Evolutionary conservation across 208 protist species (phyloP), one percentile per base, ranked within the genome.

Genomic region (Crithidia expoeki): DNA sequence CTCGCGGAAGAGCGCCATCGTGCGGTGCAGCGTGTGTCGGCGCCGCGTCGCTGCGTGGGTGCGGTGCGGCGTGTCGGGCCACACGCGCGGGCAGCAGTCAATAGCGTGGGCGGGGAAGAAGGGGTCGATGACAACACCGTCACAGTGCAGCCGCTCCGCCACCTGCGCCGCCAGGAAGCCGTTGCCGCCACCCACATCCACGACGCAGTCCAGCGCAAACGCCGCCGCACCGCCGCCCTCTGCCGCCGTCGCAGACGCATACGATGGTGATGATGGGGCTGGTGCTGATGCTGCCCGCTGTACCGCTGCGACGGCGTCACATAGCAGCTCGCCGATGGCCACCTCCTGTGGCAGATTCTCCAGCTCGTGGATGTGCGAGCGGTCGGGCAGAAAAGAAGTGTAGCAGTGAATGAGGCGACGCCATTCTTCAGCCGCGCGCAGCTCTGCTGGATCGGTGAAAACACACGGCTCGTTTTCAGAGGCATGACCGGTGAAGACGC

Each of bases 261-360:
- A n/a, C n/a, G n/a, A n/a, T n/a, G n/a, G n/a, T n/a, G n/a, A n/a
- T n/a, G n/a, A n/a, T n/a, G n/a, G n/a, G n/a, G 4, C 10, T 32
- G 38, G 38, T 28, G 34, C 63, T 55, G 50, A 6, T 27, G 50
- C 32, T 7, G 38, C 40, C 28, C 23, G 28, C 34, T 28, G 57
- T 33, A 67, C 58, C 21, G 58, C 32, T 27, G 47, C 57, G 38
- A 60, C 68, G n/a, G 68, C 40, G 33, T 74, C 68, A 47, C 38
- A 38, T 9, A 93, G 49, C 44, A 95, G 47, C 68, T 93, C 90
- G 10, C 85, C 83, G 32, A 95, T 89, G 16, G 81, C 84, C 53
- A 94, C 82, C 62, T 96, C 88, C 74, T 93, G 90, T 36, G 90
- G 88, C 33, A 92, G 63, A 64, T 94, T 96, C 73, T 94, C 83